phyloP scores from a whole-genome alignment of 2,329 filamentous ascomycete genomes.

The Alternaria sp. region DNA sequence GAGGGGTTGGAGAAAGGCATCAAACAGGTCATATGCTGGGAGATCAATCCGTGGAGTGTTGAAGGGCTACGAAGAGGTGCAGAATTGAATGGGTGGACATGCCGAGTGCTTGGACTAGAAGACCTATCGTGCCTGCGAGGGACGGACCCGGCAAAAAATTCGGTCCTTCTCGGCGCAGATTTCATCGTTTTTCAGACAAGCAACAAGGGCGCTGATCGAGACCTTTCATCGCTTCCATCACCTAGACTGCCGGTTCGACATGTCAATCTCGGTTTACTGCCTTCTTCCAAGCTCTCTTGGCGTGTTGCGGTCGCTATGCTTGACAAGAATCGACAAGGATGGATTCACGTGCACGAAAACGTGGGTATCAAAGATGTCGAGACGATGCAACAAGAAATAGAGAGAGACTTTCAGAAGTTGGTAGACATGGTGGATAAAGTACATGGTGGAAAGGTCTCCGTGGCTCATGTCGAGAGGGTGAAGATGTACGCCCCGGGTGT shows the following conservation, averaged over 20 bases:
- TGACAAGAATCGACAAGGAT: slow-evolving; percentile 59
- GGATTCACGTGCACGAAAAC: slow-evolving; percentile 70
- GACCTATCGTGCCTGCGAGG: not conserved
- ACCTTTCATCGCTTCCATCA: not conserved
- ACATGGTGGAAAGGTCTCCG: slow-evolving; percentile 40
- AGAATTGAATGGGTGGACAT: slow-evolving; percentile 52
- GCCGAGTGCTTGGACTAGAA: slow-evolving; percentile 14
- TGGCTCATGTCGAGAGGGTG: slow-evolving; percentile 61
- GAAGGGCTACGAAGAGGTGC: slow-evolving; percentile 57
- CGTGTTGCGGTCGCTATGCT: slow-evolving; percentile 58
- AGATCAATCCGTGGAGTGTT: slow-evolving; percentile 72
- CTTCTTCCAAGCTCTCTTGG: slow-evolving; percentile 62
- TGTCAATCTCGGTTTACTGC: slow-evolving; percentile 67
- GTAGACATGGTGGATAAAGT: slow-evolving; percentile 16
- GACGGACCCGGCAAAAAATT: not conserved
- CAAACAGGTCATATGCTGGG: slow-evolving; percentile 79
- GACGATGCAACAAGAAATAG: slow-evolving; percentile 47
- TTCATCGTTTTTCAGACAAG: slow-evolving; percentile 55
- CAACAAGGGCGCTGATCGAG: slow-evolving; percentile 48
- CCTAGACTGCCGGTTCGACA: slow-evolving; percentile 58
- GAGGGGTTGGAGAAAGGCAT: slow-evolving; percentile 65
- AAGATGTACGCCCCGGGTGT: slow-evolving; percentile 70
- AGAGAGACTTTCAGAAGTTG: slow-evolving; percentile 51
- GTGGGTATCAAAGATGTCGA: slow-evolving; percentile 53
- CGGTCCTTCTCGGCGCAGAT: slow-evolving; percentile 13